Evolutionary conservation across 495 filamentous ascomycete species (phyloP), one percentile per base, ranked within the genome.

Genomic region (Annulohypoxylon maeteangense): DNA sequence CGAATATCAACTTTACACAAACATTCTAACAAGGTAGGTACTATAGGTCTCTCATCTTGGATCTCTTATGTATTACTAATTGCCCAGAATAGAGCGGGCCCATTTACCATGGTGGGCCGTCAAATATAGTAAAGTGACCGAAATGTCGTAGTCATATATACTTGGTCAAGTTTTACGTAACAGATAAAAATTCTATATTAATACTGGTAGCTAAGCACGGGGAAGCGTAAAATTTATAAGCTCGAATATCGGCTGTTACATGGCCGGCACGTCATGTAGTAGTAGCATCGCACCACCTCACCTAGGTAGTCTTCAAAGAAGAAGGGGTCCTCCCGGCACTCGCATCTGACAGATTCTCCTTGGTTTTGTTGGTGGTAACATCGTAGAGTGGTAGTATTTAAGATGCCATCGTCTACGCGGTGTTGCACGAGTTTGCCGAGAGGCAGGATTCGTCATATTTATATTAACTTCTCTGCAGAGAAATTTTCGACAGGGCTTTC

Each of bases 241-340:
- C 63, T 67, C n/a, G n/a, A 16, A 45, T 29, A 22, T 68, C 67
- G 74, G 67, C 67, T 74, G 44, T 54, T 71, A 59, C 63, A 62
- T 59, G 48, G 44, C 47, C 45, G 55, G 64, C 61, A 48, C 56
- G 67, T 51, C 65, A 71, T 44, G 70, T 71, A 74, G 67, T 36
- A 74, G 63, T 65, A 68, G 74, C 59, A 76, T 71, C 57, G 25
- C 62, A 55, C 58, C 74, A 68, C 67, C 18, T n/a, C 57, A 23
- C 16, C 31, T 61, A 16, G n/a, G n/a, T n/a, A n/a, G 18, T 4
- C 29, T 44, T 32, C 7, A 55, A 10, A 32, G 44, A 10, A n/a
- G 31, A 11, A 11, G n/a, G 32, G 23, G 25, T 31, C 29, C 7
- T 62, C 6, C 12, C 31, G 32, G 11, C 20, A 59, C 31, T 18